Percentiles rank a stretch among this genome's conserved stretches.
These are phyloP conservation scores for Sphaerosporella brunnea DNA, from an alignment of 495 filamentous ascomycete species.

Conservation along the genomic window DNA sequence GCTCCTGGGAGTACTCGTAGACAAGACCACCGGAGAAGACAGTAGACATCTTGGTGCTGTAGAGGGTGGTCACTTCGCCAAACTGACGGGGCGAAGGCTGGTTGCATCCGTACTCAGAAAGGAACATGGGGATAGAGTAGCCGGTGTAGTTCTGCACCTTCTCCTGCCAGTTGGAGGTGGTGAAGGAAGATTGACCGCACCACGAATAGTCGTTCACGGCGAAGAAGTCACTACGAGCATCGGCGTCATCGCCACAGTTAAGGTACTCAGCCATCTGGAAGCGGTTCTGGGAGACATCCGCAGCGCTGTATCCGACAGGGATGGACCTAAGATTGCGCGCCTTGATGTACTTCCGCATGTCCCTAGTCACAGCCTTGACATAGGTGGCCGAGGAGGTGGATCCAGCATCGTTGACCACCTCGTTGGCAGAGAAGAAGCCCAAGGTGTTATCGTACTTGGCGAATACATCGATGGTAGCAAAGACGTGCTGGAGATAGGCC, in stretches of 20 bases:
- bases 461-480: conserved; percentile 82
- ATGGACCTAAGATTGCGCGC: conserved; percentile 56
- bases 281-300: conserved; percentile 69
- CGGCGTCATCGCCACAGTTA: conserved; percentile 80
- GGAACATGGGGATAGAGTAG: conserved; percentile 84
- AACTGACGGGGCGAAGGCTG: conserved; percentile 48
- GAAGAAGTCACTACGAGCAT: conserved; percentile 73
- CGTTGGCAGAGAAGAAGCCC: conserved; percentile 92
- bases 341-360: conserved; percentile 73
- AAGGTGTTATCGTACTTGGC: conserved; percentile 74
- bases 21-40: conserved; percentile 94
- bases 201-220: conserved; percentile 98
- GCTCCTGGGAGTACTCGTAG: conserved; percentile 82
- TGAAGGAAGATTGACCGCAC: conserved; percentile 56
- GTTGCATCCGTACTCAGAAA: conserved; percentile 86
- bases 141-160: conserved; percentile 62
- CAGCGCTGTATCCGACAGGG: conserved; percentile 86
- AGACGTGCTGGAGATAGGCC: conserved; percentile 79
- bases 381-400: conserved; percentile 63
- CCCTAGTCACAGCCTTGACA: conserved; percentile 84
- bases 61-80: conserved; percentile 61
- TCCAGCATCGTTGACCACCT: conserved; percentile 74
- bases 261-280: conserved; percentile 80
- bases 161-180: conserved; percentile 59
- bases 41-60: conserved; percentile 63